A percentile compares a stretch with the other conserved stretches of the same genome.
phyloP scores from a whole-genome alignment of 2,329 filamentous ascomycete genomes.

The Dryadomyces quercivorus region DNA sequence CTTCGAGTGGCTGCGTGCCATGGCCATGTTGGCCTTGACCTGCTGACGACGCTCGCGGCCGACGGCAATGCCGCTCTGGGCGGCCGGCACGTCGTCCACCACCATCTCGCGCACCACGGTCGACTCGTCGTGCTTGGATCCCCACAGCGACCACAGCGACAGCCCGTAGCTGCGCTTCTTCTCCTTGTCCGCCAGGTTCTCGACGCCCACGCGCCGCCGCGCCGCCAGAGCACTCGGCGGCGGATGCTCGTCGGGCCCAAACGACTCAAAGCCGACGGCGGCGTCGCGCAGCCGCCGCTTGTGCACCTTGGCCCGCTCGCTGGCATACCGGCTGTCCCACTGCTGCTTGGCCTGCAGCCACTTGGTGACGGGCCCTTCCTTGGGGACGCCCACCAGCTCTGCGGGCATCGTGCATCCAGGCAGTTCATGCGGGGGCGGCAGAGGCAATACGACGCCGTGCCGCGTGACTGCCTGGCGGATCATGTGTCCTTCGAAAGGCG shows the following conservation, averaged over 20 bases:
- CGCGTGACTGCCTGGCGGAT: constrained; percentile 78
- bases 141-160: constrained; percentile 77
- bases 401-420: constrained; percentile 50
- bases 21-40: constrained; percentile 23
- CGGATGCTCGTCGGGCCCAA: constrained; percentile 60
- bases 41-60: constrained; percentile 25
- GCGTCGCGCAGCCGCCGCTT: constrained; percentile 64
- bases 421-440: constrained; percentile 53
- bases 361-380: constrained; percentile 64
- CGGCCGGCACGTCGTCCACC: constrained; percentile 23
- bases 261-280: constrained; percentile 56
- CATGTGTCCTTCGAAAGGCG: constrained; percentile 74
- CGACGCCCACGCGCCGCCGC: constrained; percentile 39
- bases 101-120: constrained; percentile 50
- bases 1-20: constrained; percentile 5
- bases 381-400: constrained; percentile 64
- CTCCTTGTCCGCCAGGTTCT: constrained; percentile 35
- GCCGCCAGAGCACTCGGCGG: constrained; percentile 76
- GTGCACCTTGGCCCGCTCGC: constrained; percentile 58
- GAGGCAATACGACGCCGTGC: constrained; percentile 59
- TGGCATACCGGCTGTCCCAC: constrained; percentile 63
- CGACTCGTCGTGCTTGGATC: constrained; percentile 74
- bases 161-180: constrained; percentile 56
- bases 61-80: constrained; percentile 22
- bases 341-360: constrained; percentile 67